Conservation (phyloP, 2,329 filamentous ascomycete species). For the Setomelanomma holmii region DNA sequence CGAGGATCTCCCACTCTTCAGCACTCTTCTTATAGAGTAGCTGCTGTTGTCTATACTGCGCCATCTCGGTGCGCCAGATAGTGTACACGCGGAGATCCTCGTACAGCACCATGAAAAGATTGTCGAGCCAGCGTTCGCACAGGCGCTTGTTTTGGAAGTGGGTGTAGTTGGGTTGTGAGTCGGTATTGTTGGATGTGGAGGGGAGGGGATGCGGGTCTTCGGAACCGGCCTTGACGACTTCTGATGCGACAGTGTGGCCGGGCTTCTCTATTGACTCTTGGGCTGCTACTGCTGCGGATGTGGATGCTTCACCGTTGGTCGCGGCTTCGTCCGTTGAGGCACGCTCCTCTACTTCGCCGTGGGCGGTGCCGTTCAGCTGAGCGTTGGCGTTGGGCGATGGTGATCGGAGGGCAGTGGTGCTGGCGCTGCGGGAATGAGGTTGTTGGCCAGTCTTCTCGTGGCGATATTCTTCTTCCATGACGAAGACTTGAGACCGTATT, state of each 20-base stretch:
- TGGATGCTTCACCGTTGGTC: conserved; percentile 38
- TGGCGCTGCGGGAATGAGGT: conserved; percentile 70
- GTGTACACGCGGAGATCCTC: conserved; percentile 98
- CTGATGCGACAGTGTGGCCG: conserved; percentile 77
- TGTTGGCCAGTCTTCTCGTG: conserved; percentile 69
- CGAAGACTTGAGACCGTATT: conserved; percentile 95
- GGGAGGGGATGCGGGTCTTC: conserved; percentile 59
- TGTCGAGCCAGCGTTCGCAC: conserved; percentile 97
- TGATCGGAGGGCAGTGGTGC: conserved; percentile 78
- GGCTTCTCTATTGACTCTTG: conserved; percentile 74
- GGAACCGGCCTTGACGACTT: conserved; percentile 75
- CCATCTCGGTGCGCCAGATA: conserved; percentile 98
- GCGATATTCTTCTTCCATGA: conserved; percentile 99
- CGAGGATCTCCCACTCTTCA: conserved; percentile 98
- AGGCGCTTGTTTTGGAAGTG: conserved; percentile 96
- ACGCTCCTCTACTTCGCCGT: conserved; percentile 37
- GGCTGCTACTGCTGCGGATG: conserved; percentile 31
- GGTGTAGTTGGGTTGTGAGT: conserved; percentile 73
- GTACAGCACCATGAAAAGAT: conserved; percentile 98
- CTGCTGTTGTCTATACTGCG: conserved; percentile 90
- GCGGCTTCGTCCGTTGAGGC: conserved; percentile 31
- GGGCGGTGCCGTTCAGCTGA: conserved; percentile 52
- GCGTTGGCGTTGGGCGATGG: conserved; percentile 58
- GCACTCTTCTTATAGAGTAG: conserved; percentile 96
- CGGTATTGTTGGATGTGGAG: conserved; percentile 57